These are phyloP conservation scores for Boletus putidus DNA, from an alignment of 1,284 basidiomycete genomes.

Conservation along the genomic window DNA sequence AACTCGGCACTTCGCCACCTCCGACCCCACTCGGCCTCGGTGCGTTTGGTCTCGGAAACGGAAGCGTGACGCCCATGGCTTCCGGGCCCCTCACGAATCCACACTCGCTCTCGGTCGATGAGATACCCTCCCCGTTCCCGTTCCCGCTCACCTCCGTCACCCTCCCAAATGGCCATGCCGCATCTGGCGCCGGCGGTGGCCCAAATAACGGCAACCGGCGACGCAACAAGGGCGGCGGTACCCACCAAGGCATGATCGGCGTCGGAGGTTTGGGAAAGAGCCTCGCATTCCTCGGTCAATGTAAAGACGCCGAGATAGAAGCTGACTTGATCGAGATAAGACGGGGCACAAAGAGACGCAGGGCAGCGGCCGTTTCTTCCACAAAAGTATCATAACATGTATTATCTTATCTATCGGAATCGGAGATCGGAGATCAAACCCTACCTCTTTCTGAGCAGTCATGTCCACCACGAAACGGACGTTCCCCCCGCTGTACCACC, in stretches of 20 bases:
- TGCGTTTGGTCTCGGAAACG: conserved; percentile 40
- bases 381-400: conserved; percentile 32
- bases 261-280: conserved; percentile 69
- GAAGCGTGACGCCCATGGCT: conserved; percentile 49
- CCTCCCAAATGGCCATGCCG: conserved; percentile 33
- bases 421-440: conserved; percentile 31
- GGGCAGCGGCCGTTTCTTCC: conserved; percentile 48
- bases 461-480: conserved; percentile 33
- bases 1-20: conserved; percentile 67
- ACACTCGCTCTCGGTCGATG: conserved; percentile 76
- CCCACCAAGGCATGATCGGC: conserved; percentile 49
- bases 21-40: conserved; percentile 48
- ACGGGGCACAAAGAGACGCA: conserved; percentile 66
- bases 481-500: conserved; percentile 56
- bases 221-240: conserved; percentile 57
- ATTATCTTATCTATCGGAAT: conserved; percentile 38
- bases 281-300: conserved; percentile 48
- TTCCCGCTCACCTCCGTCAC: conserved; percentile 61
- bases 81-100: conserved; percentile 71
- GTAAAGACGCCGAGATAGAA: conserved; percentile 69
- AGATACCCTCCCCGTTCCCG: conserved; percentile 79
- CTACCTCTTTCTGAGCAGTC: not conserved
- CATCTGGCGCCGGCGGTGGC: conserved; percentile 39
- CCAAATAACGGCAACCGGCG: conserved; percentile 50
- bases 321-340: conserved; percentile 73